phyloP scores from a whole-genome alignment of 495 filamentous ascomycete genomes.

The Chaetomidium leptoderma region DNA sequence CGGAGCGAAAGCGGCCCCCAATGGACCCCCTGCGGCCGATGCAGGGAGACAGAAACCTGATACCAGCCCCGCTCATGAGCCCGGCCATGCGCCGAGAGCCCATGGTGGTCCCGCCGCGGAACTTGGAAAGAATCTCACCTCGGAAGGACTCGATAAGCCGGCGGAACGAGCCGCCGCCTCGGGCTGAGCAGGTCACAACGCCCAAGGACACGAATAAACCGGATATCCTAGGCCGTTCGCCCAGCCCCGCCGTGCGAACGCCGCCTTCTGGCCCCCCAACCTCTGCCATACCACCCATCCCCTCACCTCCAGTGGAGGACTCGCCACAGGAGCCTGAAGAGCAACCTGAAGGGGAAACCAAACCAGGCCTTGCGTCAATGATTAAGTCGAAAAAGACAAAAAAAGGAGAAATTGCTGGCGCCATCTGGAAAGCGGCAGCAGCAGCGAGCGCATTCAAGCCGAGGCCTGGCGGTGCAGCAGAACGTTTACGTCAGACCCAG shows the following conservation, averaged over 20 bases:
- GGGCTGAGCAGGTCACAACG: constrained; percentile 16
- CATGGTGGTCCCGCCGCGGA: constrained; percentile 41
- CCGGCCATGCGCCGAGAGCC: constrained; percentile 45
- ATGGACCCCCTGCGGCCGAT: constrained; percentile 48
- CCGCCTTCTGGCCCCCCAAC: constrained; percentile 15
- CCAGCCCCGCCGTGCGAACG: constrained; percentile 18
- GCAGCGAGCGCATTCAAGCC: constrained; percentile 80
- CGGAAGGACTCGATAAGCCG: constrained; percentile 35
- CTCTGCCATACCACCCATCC: constrained; percentile 20
- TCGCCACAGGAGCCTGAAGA: constrained; percentile 30
- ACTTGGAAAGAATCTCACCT: constrained; percentile 40
- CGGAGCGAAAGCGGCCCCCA: constrained; percentile 50
- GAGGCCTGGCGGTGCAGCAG: constrained; percentile 73
- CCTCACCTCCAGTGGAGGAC: constrained; percentile 23
- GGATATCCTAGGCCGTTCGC: constrained; percentile 9
- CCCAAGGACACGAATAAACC: constrained; percentile 23
- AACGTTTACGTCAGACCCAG: constrained; percentile 56
- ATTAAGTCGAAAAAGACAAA: constrained; percentile 66
- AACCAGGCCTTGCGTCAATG: constrained; percentile 86
- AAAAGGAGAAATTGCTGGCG: constrained; percentile 63
- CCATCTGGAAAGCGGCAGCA: constrained; percentile 79
- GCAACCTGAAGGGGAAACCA: constrained; percentile 50
- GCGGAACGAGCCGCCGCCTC: constrained; percentile 18
- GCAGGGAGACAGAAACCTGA: constrained; percentile 40
- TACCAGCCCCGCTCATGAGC: constrained; percentile 53